phyloP scores from a whole-genome alignment of 2,329 filamentous ascomycete genomes.

The Penicillium vulpinum region DNA sequence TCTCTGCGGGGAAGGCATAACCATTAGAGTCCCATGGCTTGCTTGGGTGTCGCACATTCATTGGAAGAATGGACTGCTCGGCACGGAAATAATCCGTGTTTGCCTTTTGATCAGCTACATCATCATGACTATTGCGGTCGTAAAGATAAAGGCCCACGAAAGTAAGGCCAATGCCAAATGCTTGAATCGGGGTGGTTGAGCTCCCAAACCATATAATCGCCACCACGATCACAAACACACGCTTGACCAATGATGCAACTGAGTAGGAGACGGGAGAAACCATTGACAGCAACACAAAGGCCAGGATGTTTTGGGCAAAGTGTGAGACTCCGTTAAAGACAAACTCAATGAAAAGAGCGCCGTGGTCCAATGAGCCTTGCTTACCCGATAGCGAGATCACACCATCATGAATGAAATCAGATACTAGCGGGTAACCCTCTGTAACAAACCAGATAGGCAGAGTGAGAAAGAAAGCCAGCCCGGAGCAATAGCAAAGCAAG shows the following conservation, averaged over 20 bases:
- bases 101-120: constrained; percentile 81
- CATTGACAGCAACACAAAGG: constrained; percentile 87
- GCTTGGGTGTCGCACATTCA: constrained; percentile 48
- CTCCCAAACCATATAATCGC: constrained; percentile 96
- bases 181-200: constrained; percentile 79
- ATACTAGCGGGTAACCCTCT: constrained; percentile 76
- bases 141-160: constrained; percentile 94
- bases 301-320: constrained; percentile 93
- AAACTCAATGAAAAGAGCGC: constrained; percentile 72
- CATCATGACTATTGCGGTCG: constrained; percentile 84
- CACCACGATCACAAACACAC: constrained; percentile 93
- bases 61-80: constrained; percentile 65
- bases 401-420: constrained; percentile 80
- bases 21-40: constrained; percentile 40
- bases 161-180: constrained; percentile 80
- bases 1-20: constrained; percentile 34
- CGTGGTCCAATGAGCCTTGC: constrained; percentile 68
- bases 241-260: constrained; percentile 92
- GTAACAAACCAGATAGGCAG: constrained; percentile 90
- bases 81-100: constrained; percentile 63
- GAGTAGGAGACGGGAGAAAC: constrained; percentile 97
- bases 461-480: constrained; percentile 84
- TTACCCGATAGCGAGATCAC: constrained; percentile 73
- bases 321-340: constrained; percentile 97
- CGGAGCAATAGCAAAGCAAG: constrained; percentile 93